Percentiles rank a stretch among this genome's conserved stretches.
Conservation (phyloP, 2,329 filamentous ascomycete species). For the Camillea tinctor region DNA sequence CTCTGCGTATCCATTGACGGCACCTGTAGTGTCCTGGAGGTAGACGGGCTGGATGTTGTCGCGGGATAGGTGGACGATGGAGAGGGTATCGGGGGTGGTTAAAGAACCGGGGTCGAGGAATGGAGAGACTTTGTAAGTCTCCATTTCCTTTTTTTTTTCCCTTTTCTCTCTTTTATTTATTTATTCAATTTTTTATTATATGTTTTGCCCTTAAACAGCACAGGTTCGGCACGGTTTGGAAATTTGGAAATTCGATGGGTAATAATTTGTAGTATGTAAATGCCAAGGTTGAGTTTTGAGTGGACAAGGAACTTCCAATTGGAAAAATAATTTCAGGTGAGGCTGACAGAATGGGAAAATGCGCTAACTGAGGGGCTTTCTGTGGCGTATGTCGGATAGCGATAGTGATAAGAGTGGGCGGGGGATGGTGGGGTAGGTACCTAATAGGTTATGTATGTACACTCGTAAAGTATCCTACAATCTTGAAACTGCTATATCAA, state of each 20-base stretch:
- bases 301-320: too few relatives aligned
- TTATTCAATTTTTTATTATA: too few relatives aligned
- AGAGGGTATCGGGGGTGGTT: constrained; percentile 65
- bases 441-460: too few relatives aligned
- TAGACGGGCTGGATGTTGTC: constrained; percentile 79
- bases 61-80: constrained; percentile 84
- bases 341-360: neutral
- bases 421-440: neutral
- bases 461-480: too few relatives aligned
- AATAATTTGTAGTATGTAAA: neutral
- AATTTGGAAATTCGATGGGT: neutral
- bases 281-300: neutral
- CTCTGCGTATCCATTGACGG: constrained; percentile 70
- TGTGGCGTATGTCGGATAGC: too few relatives aligned
- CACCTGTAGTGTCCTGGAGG: constrained; percentile 59
- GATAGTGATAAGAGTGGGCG: neutral
- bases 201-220: too few relatives aligned
- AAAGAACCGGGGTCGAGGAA: constrained; percentile 71
- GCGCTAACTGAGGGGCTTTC: neutral
- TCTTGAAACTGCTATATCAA: too few relatives aligned
- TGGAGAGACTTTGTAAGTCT: constrained; percentile 54
- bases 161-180: too few relatives aligned
- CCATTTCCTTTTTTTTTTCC: neutral
- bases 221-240: neutral
- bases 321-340: neutral